phyloP scores from a whole-genome alignment of 306 rosid species.

The Potentilla sterilis region DNA sequence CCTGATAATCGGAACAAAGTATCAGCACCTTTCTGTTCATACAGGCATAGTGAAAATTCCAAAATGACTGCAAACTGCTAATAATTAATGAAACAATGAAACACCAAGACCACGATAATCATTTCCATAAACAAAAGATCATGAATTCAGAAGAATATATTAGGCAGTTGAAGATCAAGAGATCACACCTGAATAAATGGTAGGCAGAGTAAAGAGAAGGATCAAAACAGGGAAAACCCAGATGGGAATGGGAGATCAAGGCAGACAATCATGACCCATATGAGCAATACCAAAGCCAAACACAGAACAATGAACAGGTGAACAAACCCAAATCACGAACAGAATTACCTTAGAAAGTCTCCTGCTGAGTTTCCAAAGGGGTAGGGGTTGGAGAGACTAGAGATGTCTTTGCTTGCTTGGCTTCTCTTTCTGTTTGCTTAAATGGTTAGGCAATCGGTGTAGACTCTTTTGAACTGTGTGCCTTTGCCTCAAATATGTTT shows the following conservation, averaged over 20 bases:
- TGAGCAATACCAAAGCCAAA: slow-evolving; percentile 7
- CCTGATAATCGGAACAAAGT: not conserved
- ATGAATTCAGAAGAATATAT: not conserved
- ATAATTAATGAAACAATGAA: not conserved
- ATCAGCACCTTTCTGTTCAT: not conserved
- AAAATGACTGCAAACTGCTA: not conserved
- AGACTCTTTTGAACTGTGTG: not conserved
- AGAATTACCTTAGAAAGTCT: not conserved
- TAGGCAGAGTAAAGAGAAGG: not conserved
- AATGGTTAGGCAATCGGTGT: not conserved
- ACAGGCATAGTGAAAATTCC: not conserved
- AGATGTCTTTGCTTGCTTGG: not conserved
- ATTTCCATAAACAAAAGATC: not conserved
- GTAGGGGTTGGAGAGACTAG: not conserved
- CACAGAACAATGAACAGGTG: not conserved
- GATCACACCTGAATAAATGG: not conserved
- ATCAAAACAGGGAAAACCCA: slow-evolving; percentile 5
- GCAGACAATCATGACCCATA: not conserved
- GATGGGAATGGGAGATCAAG: not conserved
- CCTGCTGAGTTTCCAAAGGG: not conserved
- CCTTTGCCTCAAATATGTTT: not conserved
- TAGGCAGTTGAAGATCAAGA: not conserved
- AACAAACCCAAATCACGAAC: not conserved
- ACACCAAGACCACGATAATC: not conserved
- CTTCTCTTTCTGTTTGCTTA: not conserved